A percentile compares a stretch with the other conserved stretches of the same genome.
Conservation (phyloP, 2,329 filamentous ascomycete genomes). For the Aspergillus sp. region DNA sequence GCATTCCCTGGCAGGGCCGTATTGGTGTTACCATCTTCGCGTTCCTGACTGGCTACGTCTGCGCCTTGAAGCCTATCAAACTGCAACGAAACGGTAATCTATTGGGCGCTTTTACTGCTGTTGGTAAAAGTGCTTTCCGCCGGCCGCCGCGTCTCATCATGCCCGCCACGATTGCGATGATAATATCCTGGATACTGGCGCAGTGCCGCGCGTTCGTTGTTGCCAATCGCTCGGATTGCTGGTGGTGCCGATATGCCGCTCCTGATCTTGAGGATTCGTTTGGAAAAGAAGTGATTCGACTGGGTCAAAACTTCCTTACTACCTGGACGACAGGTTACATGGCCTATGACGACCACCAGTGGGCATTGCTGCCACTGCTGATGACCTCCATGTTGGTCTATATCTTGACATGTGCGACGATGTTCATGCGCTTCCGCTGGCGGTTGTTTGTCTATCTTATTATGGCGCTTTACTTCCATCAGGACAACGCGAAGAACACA, state of each 20-base stretch:
- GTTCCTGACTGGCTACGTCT: conserved; percentile 58
- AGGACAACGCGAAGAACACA: conserved; percentile 45
- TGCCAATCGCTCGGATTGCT: conserved; percentile 49
- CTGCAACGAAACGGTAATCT: conserved; percentile 49
- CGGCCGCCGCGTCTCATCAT: conserved; percentile 53
- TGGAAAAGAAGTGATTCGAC: conserved; percentile 44
- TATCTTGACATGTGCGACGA: conserved; percentile 45
- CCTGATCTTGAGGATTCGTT: conserved; percentile 46
- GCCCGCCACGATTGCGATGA: conserved; percentile 52
- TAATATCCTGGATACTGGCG: conserved; percentile 52
- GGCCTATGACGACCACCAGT: conserved; percentile 56
- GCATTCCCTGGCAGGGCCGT: conserved; percentile 56
- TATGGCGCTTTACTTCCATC: conserved; percentile 52
- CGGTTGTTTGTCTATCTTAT: conserved; percentile 47
- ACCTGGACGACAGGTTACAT: conserved; percentile 54
- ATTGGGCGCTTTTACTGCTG: conserved; percentile 45
- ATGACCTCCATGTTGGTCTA: conserved; percentile 54
- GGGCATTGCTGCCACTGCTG: conserved; percentile 53
- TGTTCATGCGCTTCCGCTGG: conserved; percentile 49
- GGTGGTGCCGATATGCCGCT: conserved; percentile 54
- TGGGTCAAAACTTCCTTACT: conserved; percentile 48
- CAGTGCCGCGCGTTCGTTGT: conserved; percentile 51
- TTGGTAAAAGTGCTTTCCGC: conserved; percentile 56
- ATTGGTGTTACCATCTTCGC: conserved; percentile 58
- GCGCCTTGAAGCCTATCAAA: conserved; percentile 55